Percentiles rank a stretch among this genome's conserved stretches.
Evolutionary conservation across 495 filamentous ascomycete genomes (phyloP).

Genomic region (Podospora anserina): DNA sequence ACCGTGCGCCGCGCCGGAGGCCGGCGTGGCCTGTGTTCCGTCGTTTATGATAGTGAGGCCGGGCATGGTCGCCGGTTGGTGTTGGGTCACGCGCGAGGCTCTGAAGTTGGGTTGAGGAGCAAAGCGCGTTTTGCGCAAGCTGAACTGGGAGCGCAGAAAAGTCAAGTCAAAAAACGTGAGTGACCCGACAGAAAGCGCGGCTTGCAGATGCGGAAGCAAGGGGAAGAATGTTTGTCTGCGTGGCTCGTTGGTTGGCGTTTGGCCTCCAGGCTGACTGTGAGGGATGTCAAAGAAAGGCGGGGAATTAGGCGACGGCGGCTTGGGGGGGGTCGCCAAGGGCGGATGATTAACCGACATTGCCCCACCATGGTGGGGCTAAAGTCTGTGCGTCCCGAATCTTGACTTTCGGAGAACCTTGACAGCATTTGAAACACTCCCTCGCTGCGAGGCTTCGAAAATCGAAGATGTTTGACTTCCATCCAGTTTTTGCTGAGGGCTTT

Average conservation of each 20-base stretch:
- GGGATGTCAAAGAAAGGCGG: not conserved
- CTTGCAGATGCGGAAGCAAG: not conserved
- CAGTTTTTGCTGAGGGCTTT: not conserved
- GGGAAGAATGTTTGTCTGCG: not conserved
- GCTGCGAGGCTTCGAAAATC: not conserved
- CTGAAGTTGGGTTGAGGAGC: not conserved
- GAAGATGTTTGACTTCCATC: not conserved
- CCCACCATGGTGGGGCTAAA: not conserved
- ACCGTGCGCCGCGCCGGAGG: constrained; percentile 10
- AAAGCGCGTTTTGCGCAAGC: not conserved
- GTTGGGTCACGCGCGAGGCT: not conserved
- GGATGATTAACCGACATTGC: not conserved
- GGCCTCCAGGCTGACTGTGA: not conserved
- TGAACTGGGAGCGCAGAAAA: not conserved
- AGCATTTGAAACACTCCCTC: not conserved
- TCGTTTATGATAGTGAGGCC: constrained; percentile 30
- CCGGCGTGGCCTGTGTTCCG: not conserved
- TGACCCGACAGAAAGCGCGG: not conserved
- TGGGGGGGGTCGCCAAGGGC: not conserved
- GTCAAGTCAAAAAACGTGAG: not conserved
- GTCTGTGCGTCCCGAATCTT: not conserved
- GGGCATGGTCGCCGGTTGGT: constrained; percentile 22
- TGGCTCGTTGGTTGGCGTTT: not conserved
- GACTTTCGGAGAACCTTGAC: not conserved
- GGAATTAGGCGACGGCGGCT: not conserved